Evolutionary conservation across 73 alveolate genomes (phyloP), one percentile per base, ranked within the genome.

Genomic region (Tetrahymena borealis): DNA sequence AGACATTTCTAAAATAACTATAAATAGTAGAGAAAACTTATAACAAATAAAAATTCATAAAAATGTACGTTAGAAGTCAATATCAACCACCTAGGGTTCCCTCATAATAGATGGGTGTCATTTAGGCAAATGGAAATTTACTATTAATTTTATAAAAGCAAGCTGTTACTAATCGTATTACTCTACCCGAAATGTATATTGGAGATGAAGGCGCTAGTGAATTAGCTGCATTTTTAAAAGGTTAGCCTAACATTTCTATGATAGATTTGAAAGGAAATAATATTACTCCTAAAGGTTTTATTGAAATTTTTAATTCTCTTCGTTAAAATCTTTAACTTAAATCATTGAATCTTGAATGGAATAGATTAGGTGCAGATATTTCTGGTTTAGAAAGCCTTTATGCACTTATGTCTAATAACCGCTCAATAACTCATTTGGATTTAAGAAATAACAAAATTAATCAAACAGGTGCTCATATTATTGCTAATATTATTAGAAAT

Each of bases 121-220:
- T 60, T n/a, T 9, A 60, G 35, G 85, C 85, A 0, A 31, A 36
- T 6, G 43, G 92, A 78, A 92, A 91, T 78, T 90, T 92, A 28
- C 39, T 92, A 35, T 91, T 79, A 20, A 92, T 92, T 24, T 40
- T 92, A 18, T 41, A 92, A 92, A 92, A 91, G 77, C 77, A 92
- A 31, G 90, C 92, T n/a, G 92, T 92, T 31, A 78, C 95, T 37
- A 91, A 91, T 12, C 41, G 95, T 78, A 85, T 92, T 11, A 92
- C 95, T 31, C 38, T 92, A 38, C 90, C 90, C 38, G 95, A 92
- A 36, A 92, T 92, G 95, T 92, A 92, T 31, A 92, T 92, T 92
- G 95, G 95, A 4, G 95, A 92, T 78, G 40, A 77, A 90, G 95
- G 95, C 10, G 95, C 95, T 39, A 33, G 39, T 36, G 1, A 78